phyloP scores from a whole-genome alignment of 202 grass and related monocot genomes.

The Sporobolus alterniflorus region DNA sequence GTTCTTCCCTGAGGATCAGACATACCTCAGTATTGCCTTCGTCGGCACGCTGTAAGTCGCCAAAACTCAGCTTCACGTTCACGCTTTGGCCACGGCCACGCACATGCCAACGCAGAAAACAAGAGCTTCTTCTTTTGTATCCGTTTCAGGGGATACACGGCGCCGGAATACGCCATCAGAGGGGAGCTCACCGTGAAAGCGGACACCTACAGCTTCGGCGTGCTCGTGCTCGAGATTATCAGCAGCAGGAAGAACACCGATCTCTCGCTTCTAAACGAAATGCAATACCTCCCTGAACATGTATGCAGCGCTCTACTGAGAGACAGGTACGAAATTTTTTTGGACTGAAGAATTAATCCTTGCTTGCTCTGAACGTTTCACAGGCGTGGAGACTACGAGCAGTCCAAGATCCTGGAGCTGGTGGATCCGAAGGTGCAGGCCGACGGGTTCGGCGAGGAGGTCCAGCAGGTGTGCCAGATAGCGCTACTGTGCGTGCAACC shows the following conservation, averaged over 20 bases:
- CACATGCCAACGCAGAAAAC: background rate
- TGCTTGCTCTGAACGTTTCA: constrained; percentile 6
- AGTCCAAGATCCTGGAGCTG: constrained; percentile 51
- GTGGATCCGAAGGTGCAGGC: constrained; percentile 44
- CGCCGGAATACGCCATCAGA: constrained; percentile 69
- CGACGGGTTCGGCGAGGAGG: constrained; percentile 36
- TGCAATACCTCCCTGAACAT: constrained; percentile 78
- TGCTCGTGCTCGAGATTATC: constrained; percentile 72
- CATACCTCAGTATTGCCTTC: constrained; percentile 63
- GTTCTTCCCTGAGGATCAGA: constrained; percentile 73
- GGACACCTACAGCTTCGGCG: constrained; percentile 75
- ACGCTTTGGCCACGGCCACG: too few relatives aligned
- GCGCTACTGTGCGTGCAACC: constrained; percentile 72
- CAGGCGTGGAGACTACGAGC: constrained; percentile 77
- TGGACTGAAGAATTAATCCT: background rate
- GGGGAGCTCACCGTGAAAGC: constrained; percentile 73
- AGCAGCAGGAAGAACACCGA: constrained; percentile 69
- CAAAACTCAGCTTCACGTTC: background rate
- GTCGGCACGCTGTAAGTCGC: constrained; percentile 60
- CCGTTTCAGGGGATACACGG: constrained; percentile 56
- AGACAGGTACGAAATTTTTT: background rate
- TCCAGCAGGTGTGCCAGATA: constrained; percentile 53
- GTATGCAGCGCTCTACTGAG: constrained; percentile 26
- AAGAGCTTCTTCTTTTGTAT: background rate
- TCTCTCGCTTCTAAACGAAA: constrained; percentile 65